Percentiles rank a stretch among this genome's conserved stretches.
These are phyloP conservation scores for Cryptosporidium meleagridis DNA, from an alignment of 169 alveolate genomes.

Conservation along the genomic window DNA sequence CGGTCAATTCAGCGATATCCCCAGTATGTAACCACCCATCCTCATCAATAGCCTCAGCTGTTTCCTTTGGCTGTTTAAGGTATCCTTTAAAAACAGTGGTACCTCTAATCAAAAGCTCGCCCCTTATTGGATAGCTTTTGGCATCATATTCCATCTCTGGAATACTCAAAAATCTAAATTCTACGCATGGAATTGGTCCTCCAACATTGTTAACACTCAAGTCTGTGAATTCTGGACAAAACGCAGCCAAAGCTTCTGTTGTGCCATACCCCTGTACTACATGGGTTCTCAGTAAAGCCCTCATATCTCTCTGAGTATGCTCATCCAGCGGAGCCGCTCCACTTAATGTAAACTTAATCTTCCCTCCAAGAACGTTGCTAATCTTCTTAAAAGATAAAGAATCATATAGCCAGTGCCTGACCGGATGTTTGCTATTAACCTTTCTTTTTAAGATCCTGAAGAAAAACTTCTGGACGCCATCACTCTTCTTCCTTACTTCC, in stretches of 20 bases:
- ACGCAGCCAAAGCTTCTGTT: conserved; percentile 93
- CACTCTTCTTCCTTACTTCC: conserved; percentile 72
- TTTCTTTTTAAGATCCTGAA: conserved; percentile 32
- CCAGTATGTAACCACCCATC: conserved; percentile 95
- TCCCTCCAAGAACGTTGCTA: conserved; percentile 90
- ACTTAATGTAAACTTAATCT: conserved; percentile 84
- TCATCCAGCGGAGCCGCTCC: conserved; percentile 92
- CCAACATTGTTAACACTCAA: conserved; percentile 87
- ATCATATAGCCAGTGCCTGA: conserved; percentile 55
- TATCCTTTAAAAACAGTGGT: conserved; percentile 88
- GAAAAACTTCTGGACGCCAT: conserved; percentile 50
- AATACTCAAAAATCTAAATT: conserved; percentile 88
- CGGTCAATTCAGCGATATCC: conserved; percentile 89
- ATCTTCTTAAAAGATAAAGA: conserved; percentile 82
- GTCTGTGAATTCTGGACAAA: conserved; percentile 83
- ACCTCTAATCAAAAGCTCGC: conserved; percentile 92
- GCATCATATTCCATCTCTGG: conserved; percentile 92
- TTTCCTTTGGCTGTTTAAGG: conserved; percentile 85
- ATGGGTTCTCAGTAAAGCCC: conserved; percentile 87
- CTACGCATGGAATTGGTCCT: conserved; percentile 87
- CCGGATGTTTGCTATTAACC: conserved; percentile 30
- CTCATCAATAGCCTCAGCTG: conserved; percentile 87
- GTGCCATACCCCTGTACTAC: conserved; percentile 94
- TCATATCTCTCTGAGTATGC: conserved; percentile 87
- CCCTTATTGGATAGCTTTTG: conserved; percentile 88